Evolutionary conservation across 176 grass and related monocot genomes (phyloP), one percentile per base, ranked within the genome.

Genomic region (Aegilops speltoides): DNA sequence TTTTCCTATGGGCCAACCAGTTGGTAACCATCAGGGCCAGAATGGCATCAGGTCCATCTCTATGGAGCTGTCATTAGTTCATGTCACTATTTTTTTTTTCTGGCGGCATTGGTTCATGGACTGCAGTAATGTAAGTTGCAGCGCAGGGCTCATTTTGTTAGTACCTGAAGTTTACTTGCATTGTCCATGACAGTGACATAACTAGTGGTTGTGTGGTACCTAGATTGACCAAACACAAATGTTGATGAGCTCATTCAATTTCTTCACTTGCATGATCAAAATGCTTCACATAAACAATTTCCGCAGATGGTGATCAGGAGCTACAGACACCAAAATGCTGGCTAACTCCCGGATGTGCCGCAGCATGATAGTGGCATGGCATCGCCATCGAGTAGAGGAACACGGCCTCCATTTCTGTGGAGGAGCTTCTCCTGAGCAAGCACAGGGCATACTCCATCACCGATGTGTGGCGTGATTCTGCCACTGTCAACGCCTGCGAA

Each of bases 301-400:
- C 11, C 34, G 16, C 15, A 68, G 32, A 20, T 37, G 16, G 66
- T 75, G 37, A 38, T 38, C 37, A 38, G 6, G 37, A 38, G 37
- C 37, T 38, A 8, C 64, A 91, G 8, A 85, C 38, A 29, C 78
- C 61, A 60, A 12, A 76, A 14, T 36, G 54, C 9, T 76, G 69
- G 64, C 43, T 36, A 73, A 12, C 50, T 38, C 37, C 37, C 7
- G 2, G 37, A 38, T 38, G 5, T 46, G 52, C 22, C 22, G 9
- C 31, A 5, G 62, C 9, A 45, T 73, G 65, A 45, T 76, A 76
- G 72, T 69, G 83, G 41, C 76, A 92, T 34, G 90, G 60, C 50
- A 80, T 71, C 13, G 83, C 83, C 31, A 92, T 59, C 17, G 85
- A 94, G 60, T 85, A 32, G 19, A 94, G 84, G 67, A 92, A 85